Evolutionary conservation across 2,329 filamentous ascomycete genomes (phyloP), one percentile per base, ranked within the genome.

Genomic region (Bipolaris gigantea): DNA sequence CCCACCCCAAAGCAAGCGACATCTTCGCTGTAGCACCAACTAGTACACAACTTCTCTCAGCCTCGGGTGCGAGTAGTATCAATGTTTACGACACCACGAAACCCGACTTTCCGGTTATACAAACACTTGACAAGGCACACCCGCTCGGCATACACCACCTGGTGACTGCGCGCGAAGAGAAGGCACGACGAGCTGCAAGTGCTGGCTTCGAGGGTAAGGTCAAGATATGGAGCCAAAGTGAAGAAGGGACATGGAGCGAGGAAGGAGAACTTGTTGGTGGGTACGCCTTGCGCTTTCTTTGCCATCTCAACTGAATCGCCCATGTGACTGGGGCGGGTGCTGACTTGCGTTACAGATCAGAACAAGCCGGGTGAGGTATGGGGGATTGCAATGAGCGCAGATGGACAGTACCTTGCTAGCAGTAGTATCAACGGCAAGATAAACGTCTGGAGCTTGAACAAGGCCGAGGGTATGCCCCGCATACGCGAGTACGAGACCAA

Each of bases 141-240:
- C 87, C 87, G 62, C 83, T 96, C 32, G 94, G 94, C 62, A 94
- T 91, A 70, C 94, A 99, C 76, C 94, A 99, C 76, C 79, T 97
- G 45, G 87, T 85, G 58, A 87, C 88, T 72, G 78, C 86, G 74
- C 80, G 76, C 36, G 82, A 89, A 62, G 92, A 91, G 39, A 84
- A 81, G 34, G 48, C 65, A 23, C 59, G 60, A 34, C 81, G 86
- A 49, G 90, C 90, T 15, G 91, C 89, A 4, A 95, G 88, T 55
- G 89, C 88, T 13, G 95, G 94, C 0, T 99, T 99, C 68, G 90
- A 86, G 16, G 93, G 95, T 36, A 90, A 94, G 63, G 81, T 95
- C 49, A 93, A 90, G 75, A 80, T 96, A 63, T 99, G 94, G 94
- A 78, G 77, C 34, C 79, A 85, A 53, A 76, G 81, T 19, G 76